A percentile compares a stretch with the other conserved stretches of the same genome.
Conservation (phyloP, 2,329 filamentous ascomycete genomes). For the Microdochium paspali region DNA sequence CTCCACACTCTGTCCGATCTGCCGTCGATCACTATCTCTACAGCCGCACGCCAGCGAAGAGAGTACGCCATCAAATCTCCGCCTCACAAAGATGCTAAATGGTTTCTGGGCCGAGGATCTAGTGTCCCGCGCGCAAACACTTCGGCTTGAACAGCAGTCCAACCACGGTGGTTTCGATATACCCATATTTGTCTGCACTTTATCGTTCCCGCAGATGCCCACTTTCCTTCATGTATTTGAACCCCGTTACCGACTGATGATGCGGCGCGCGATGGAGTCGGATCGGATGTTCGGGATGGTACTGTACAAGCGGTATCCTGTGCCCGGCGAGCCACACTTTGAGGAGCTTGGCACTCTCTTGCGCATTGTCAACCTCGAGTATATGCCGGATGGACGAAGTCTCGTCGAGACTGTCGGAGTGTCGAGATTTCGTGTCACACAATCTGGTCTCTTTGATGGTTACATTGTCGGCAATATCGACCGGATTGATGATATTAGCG, state of each 20-base stretch:
- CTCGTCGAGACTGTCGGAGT: slow-evolving; percentile 70
- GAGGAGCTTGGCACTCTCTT: slow-evolving; percentile 70
- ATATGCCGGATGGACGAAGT: slow-evolving; percentile 71
- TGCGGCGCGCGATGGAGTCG: slow-evolving; percentile 65
- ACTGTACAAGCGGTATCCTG: slow-evolving; percentile 49
- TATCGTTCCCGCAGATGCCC: slow-evolving; percentile 74
- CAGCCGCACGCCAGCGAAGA: slow-evolving; percentile 30
- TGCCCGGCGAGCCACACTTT: slow-evolving; percentile 33
- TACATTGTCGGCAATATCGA: slow-evolving; percentile 71
- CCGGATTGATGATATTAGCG: slow-evolving; percentile 69
- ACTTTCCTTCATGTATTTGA: slow-evolving; percentile 90
- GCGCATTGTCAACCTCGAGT: slow-evolving; percentile 63
- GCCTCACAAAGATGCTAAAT: slow-evolving; percentile 53
- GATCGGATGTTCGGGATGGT: slow-evolving; percentile 80
- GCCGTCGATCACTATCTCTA: slow-evolving; percentile 54
- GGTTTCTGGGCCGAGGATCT: slow-evolving; percentile 62
- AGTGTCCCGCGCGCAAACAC: slow-evolving; percentile 42
- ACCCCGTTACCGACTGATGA: slow-evolving; percentile 85
- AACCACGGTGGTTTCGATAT: slow-evolving; percentile 49
- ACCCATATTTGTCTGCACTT: slow-evolving; percentile 72
- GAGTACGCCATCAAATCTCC: slow-evolving; percentile 47
- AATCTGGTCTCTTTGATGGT: slow-evolving; percentile 59
- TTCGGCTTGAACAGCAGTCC: slow-evolving; percentile 47
- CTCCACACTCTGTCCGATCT: slow-evolving; percentile 70
- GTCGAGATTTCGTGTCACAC: slow-evolving; percentile 65